Base-by-base conservation (phyloP, 805 yeast species). In the Schwanniomyces occidentalis region DNA sequence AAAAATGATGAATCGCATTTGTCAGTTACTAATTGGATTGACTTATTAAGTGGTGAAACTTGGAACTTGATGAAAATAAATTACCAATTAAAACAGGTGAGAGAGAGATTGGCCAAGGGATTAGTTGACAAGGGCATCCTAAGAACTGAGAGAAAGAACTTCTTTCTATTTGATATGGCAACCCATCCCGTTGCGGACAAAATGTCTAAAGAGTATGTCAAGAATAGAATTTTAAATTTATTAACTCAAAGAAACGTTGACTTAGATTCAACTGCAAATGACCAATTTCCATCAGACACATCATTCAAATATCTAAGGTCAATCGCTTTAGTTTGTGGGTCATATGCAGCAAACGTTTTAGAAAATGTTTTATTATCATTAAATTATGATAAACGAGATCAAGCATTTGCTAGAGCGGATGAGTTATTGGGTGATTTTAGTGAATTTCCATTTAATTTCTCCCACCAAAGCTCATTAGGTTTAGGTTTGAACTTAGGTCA, bases 51-150 rank as follows among this genome's bases (percentile, higher is more conserved):
- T 42, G 99, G 95, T 28, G 99, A 93, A 61, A 93, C 99, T 4
- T 93, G 99, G 99, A 93, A 91, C 62, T 67, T 93, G 48, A 75
- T 90, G 78, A 93, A 93, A 58, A 89, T 91, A 49, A 85, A 83
- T 54, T 93, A 91, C 67, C 99, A 93, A 65, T 76, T 93, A 59
- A 93, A 93, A 56, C 99, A 93, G 66, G 99, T 93, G 4, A 80
- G 99, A 56, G 99, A 93, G 64, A 76, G 99, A 49, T 72, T 93
- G 45, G 95, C 96, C 36, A 93, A 93, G 63, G 99, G 99, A 0
- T 72, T 93, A 34, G 99, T 95, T 24, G 99, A 93, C 61, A 93
- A 93, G 65, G 98, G 99, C 15, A 82, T 93, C 29, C 74, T 95
- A 53, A 82, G 96, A 66, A 93, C 99, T 6, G 99, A 93, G 63